phyloP scores from a whole-genome alignment of 352 stramenopile genomes.

The Globisporangium yorkense region DNA sequence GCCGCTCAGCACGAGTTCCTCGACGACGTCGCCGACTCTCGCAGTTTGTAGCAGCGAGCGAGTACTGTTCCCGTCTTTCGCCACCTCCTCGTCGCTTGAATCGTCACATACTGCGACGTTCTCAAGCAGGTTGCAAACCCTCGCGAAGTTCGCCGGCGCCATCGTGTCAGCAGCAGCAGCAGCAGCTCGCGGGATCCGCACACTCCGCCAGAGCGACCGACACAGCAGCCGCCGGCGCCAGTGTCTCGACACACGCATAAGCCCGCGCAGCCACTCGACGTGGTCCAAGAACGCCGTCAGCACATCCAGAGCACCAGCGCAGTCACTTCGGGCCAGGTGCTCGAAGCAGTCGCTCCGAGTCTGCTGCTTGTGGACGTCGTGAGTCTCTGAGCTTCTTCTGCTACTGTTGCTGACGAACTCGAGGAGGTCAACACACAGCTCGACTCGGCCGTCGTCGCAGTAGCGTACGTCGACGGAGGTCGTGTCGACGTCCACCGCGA shows the following conservation, averaged over 20 bases:
- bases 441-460: constrained; percentile 19
- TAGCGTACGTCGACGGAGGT: constrained; percentile 21
- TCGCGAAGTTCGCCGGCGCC: neutral
- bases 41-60: neutral
- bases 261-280: constrained; percentile 11
- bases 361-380: neutral
- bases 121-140: neutral
- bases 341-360: neutral
- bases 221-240: constrained; percentile 10
- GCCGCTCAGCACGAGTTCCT: constrained; percentile 14
- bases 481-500: constrained; percentile 6
- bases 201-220: constrained; percentile 6
- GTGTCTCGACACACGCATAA: constrained; percentile 9
- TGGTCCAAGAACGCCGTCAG: constrained; percentile 14
- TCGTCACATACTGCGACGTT: neutral
- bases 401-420: constrained; percentile 14
- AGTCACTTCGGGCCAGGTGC: neutral
- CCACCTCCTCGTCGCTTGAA: neutral
- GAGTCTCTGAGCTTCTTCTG: neutral
- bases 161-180: neutral
- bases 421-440: constrained; percentile 16
- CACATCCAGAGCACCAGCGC: neutral
- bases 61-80: neutral
- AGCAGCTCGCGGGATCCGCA: constrained; percentile 3
- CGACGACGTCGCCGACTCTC: constrained; percentile 9